phyloP scores from a whole-genome alignment of 371 early-diverging fungal species.

The Mucor irregularis region DNA sequence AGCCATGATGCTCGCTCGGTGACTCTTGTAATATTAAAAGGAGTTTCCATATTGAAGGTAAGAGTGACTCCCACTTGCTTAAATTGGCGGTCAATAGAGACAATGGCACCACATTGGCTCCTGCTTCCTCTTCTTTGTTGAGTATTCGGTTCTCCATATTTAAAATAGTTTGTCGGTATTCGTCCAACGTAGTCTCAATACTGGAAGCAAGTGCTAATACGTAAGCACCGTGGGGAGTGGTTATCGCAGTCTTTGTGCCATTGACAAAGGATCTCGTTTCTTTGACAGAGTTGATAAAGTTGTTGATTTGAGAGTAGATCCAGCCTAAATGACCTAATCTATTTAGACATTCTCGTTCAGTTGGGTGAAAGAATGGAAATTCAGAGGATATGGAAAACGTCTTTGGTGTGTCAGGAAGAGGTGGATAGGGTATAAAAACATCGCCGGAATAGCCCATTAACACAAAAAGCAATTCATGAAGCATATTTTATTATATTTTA shows the following conservation, averaged over 20 bases:
- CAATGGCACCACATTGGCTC: slow-evolving; percentile 48
- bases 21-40: slow-evolving; percentile 25
- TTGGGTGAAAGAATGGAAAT: slow-evolving; percentile 66
- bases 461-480: slow-evolving; percentile 77
- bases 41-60: slow-evolving; percentile 46
- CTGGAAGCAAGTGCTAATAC: slow-evolving; percentile 55
- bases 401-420: slow-evolving; percentile 35
- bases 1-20: slow-evolving; percentile 49
- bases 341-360: slow-evolving; percentile 69
- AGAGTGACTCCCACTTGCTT: slow-evolving; percentile 40
- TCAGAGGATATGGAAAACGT: slow-evolving; percentile 61
- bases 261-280: slow-evolving; percentile 19
- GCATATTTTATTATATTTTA: slow-evolving; percentile 49
- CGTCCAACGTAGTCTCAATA: slow-evolving; percentile 50
- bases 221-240: slow-evolving; percentile 40
- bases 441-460: slow-evolving; percentile 71
- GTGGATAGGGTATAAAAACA: slow-evolving; percentile 64
- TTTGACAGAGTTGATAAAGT: slow-evolving; percentile 35
- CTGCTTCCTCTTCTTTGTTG: slow-evolving; percentile 46
- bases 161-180: slow-evolving; percentile 57
- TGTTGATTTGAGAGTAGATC: slow-evolving; percentile 45
- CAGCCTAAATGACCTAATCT: slow-evolving; percentile 68
- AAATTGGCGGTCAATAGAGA: slow-evolving; percentile 44
- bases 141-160: slow-evolving; percentile 58
- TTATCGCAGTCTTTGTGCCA: neutral